Evolutionary conservation across 164 flowering plant species (phyloP).

Genomic region (Euptelea pleiosperma): DNA sequence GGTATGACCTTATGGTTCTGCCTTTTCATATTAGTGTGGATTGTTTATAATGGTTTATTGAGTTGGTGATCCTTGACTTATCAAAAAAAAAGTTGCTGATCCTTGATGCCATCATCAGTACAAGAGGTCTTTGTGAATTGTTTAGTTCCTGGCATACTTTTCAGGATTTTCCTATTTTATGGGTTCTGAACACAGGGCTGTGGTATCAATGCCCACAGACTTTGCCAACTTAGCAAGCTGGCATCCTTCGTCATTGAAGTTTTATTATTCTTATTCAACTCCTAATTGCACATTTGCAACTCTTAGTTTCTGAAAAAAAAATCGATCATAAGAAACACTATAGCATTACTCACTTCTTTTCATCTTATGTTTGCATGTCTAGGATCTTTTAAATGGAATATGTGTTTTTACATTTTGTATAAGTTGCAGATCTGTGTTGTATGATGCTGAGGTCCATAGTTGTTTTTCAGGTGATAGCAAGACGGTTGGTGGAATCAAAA

Average conservation of each 20-base stretch:
- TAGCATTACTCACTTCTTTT: neutral
- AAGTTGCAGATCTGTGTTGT: neutral
- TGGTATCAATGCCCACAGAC: neutral
- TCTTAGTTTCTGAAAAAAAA: neutral
- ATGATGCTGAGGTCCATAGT: neutral
- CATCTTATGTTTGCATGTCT: neutral
- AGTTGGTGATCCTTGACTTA: neutral
- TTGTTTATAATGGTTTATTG: neutral
- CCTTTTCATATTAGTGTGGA: neutral
- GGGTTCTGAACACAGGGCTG: neutral
- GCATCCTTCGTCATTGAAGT: neutral
- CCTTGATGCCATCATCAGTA: neutral
- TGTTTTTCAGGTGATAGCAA: constrained; percentile 81
- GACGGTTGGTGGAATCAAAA: constrained; percentile 86
- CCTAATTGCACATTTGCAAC: neutral
- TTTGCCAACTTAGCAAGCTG: neutral
- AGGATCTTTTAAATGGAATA: neutral
- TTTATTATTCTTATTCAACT: neutral
- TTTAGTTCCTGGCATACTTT: neutral
- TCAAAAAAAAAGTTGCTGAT: no score
- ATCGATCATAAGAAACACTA: neutral
- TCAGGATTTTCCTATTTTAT: neutral
- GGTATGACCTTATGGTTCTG: neutral
- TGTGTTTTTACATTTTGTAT: neutral
- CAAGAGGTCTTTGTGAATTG: neutral